Base-by-base conservation (phyloP, 1,139 yeast genomes). In the Petasospora rhodanensis region DNA sequence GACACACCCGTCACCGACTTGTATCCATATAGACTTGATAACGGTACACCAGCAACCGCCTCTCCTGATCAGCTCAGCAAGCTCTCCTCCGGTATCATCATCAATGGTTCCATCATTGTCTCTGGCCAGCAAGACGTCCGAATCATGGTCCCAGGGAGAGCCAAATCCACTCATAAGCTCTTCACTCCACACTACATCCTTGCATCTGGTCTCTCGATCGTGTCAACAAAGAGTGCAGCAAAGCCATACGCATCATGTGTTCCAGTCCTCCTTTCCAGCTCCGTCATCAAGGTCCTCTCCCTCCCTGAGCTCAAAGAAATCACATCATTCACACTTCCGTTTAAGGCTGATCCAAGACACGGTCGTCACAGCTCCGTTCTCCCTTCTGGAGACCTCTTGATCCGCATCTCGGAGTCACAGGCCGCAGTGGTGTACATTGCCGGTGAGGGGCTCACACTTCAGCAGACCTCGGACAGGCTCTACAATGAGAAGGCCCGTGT, bases 341-440 rank as follows among this genome's bases (percentile, higher is more conserved):
- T 61, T 29, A 46, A 61, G 1, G 42, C 70, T 7, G 66, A 66
- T 16, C 57, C 71, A 0, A 47, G 51, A 15, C 71, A 46, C 45
- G 62, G 69, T 2, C 42, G 43, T 14, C 66, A 65, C 35, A 67
- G 76, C 31, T 55, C 73, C 0, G 63, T 89, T 1, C 59, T 83
- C 26, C 67, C 73, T 21, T 74, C 79, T 29, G 97, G 98, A 13
- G 95, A 86, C 46, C 59, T 86, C 5, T 65, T 81, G 33, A 52
- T 84, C 4, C 70, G 89, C 42, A 64, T 73, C 11, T 71, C 73
- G 33, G 62, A 64, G 21, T 69, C 79, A 1, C 80, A 78, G 44
- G 77, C 84, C 0, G 68, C 68, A 0, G 51, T 79, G 31, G 55
- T 76, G 8, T 67, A 72, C 18, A 59, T 76, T 2, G 59, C 58